Conservation (phyloP, 164 flowering plant genomes). For the Vitis labrusca region DNA sequence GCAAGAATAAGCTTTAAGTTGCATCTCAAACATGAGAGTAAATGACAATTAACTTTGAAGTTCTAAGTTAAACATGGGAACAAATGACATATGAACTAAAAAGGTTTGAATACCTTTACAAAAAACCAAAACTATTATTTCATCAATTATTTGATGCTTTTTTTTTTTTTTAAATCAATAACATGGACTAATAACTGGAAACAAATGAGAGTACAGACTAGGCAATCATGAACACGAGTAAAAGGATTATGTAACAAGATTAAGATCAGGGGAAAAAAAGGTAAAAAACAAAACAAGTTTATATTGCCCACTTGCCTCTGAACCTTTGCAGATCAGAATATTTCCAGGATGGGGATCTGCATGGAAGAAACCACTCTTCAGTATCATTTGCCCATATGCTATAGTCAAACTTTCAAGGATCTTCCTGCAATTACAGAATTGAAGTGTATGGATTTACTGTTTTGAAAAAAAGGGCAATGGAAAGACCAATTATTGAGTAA, state of each 20-base stretch:
- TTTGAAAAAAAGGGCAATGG: neutral
- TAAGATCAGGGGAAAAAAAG: too few species aligned
- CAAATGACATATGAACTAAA: too few species aligned
- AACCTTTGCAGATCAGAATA: constrained; percentile 83
- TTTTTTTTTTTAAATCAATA: too few species aligned
- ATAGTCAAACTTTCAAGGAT: constrained; percentile 75
- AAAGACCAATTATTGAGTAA: neutral
- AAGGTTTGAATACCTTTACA: too few species aligned
- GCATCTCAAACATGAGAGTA: neutral
- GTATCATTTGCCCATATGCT: constrained; percentile 97
- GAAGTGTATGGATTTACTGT: neutral
- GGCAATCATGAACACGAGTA: too few species aligned
- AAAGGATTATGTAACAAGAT: too few species aligned
- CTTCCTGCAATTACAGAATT: constrained; percentile 57
- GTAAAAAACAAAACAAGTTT: constrained; percentile 1
- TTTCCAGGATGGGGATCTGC: constrained; percentile 99
- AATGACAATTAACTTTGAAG: neutral
- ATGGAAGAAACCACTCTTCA: constrained; percentile 97
- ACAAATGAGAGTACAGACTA: too few species aligned
- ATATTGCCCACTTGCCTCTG: constrained; percentile 59
- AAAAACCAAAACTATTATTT: too few species aligned
- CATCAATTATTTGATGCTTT: too few species aligned
- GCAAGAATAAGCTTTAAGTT: neutral
- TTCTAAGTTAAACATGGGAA: too few species aligned
- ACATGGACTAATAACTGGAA: too few species aligned